Conservation (phyloP, 768 basidiomycete species). For the Kondoa subrosea region DNA sequence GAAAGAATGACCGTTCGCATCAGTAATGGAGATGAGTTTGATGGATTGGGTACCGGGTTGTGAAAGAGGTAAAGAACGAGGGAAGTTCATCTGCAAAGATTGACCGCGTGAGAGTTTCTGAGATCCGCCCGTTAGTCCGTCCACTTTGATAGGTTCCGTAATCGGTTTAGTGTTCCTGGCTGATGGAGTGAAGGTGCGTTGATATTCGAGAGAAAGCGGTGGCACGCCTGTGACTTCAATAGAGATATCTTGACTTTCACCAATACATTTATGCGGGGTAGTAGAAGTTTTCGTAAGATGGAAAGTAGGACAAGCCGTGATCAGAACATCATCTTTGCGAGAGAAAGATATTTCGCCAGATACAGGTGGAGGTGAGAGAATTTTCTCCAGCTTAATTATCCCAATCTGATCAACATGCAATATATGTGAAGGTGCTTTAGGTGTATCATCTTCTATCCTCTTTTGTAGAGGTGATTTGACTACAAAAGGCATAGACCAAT, state of each 20-base stretch:
- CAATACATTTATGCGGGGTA: constrained; percentile 27
- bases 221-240: constrained; percentile 48
- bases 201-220: constrained; percentile 33
- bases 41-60: constrained; percentile 8
- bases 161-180: constrained; percentile 40
- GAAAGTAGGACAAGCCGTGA: not conserved
- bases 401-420: not conserved
- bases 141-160: constrained; percentile 54
- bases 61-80: constrained; percentile 3
- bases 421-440: constrained; percentile 28
- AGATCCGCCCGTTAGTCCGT: constrained; percentile 45
- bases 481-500: constrained; percentile 28
- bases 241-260: constrained; percentile 39
- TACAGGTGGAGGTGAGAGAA: not conserved
- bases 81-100: constrained; percentile 5
- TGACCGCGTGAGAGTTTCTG: not conserved
- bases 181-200: constrained; percentile 42
- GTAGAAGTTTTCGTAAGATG: not conserved
- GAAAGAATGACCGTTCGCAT: constrained; percentile 63
- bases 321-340: not conserved
- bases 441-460: constrained; percentile 38
- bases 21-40: constrained; percentile 65
- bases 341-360: constrained; percentile 4
- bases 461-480: not conserved
- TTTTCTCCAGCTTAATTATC: constrained; percentile 1